These are phyloP conservation scores for Goffeauzyma gilvescens DNA, from an alignment of 768 basidiomycete species.

Conservation along the genomic window DNA sequence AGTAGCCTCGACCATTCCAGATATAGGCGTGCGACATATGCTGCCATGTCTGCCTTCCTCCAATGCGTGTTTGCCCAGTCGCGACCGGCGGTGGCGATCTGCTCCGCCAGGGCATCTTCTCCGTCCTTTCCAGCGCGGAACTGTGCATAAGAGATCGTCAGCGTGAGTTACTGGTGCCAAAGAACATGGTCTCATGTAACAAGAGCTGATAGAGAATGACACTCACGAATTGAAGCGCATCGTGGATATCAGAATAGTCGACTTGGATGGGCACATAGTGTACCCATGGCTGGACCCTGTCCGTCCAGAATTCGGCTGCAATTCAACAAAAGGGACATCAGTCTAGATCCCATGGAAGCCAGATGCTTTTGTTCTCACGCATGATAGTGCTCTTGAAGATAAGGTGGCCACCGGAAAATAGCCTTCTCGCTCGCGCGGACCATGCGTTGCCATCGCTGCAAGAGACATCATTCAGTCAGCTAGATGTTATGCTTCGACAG, in stretches of 20 bases:
- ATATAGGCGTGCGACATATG: slow-evolving; percentile 5
- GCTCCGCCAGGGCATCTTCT: slow-evolving; percentile 1
- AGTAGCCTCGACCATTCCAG: slow-evolving; percentile 6
- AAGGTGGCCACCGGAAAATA: slow-evolving; percentile 19
- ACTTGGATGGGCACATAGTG: slow-evolving; percentile 16
- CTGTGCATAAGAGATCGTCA: not conserved
- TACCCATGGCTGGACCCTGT: slow-evolving; percentile 29
- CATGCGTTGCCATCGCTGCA: slow-evolving; percentile 29
- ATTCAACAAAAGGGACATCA: not conserved
- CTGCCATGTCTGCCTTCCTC: slow-evolving; percentile 10
- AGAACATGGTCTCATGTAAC: not conserved
- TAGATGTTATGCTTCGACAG: not conserved
- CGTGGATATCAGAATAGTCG: slow-evolving; percentile 6
- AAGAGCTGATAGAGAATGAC: not conserved
- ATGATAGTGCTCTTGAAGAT: slow-evolving; percentile 29
- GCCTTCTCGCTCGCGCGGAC: slow-evolving; percentile 25
- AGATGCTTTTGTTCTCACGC: slow-evolving; percentile 13
- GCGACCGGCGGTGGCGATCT: slow-evolving; percentile 7
- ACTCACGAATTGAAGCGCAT: slow-evolving; percentile 4
- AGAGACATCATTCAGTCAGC: not conserved
- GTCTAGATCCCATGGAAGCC: not conserved
- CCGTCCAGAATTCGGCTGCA: slow-evolving; percentile 30
- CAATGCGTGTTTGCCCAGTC: slow-evolving; percentile 7
- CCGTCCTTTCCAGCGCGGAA: slow-evolving; percentile 8
- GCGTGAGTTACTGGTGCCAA: not conserved